A percentile compares a stretch with the other conserved stretches of the same genome.
Evolutionary conservation across 2,329 filamentous ascomycete genomes (phyloP).

Genomic region (Tolypocladium ophioglossoides): DNA sequence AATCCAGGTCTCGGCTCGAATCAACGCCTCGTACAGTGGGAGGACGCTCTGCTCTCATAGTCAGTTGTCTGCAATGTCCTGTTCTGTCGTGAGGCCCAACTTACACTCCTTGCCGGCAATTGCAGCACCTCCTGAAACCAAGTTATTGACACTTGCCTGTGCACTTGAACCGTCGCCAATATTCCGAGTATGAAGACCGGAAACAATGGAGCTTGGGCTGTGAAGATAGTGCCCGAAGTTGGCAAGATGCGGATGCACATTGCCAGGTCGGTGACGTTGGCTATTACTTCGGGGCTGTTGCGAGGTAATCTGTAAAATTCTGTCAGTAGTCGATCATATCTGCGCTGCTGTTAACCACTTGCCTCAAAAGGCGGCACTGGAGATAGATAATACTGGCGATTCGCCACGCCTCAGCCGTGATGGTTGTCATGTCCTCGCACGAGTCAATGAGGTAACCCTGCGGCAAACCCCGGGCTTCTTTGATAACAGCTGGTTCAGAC

Average conservation of each 20-base stretch:
- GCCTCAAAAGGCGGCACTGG: conserved; percentile 28
- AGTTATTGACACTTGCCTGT: conserved; percentile 15
- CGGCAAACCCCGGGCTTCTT: conserved; percentile 16
- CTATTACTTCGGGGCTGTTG: conserved; percentile 22
- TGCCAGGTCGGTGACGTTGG: conserved; percentile 21
- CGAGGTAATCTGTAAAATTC: conserved; percentile 20
- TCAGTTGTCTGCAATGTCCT: not conserved
- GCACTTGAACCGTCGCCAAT: conserved; percentile 17
- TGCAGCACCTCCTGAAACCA: conserved; percentile 27
- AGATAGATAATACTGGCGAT: conserved; percentile 26
- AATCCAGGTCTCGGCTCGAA: conserved; percentile 25
- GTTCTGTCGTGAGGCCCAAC: conserved; percentile 10
- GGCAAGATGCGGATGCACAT: conserved; percentile 28
- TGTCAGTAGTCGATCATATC: not conserved
- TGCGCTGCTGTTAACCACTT: conserved; percentile 1
- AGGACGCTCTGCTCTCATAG: conserved; percentile 24
- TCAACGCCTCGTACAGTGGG: conserved; percentile 22
- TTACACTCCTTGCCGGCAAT: conserved; percentile 28
- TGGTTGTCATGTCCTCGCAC: conserved; percentile 24
- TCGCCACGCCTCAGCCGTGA: conserved; percentile 31
- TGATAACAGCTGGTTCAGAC: conserved; percentile 10
- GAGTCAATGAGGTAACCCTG: conserved; percentile 14
- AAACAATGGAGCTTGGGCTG: conserved; percentile 29
- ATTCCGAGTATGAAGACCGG: conserved; percentile 29
- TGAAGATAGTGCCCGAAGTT: conserved; percentile 27